Evolutionary conservation across 2,329 filamentous ascomycete species (phyloP), one percentile per base, ranked within the genome.

Genomic region (Blumeriella jaapii): DNA sequence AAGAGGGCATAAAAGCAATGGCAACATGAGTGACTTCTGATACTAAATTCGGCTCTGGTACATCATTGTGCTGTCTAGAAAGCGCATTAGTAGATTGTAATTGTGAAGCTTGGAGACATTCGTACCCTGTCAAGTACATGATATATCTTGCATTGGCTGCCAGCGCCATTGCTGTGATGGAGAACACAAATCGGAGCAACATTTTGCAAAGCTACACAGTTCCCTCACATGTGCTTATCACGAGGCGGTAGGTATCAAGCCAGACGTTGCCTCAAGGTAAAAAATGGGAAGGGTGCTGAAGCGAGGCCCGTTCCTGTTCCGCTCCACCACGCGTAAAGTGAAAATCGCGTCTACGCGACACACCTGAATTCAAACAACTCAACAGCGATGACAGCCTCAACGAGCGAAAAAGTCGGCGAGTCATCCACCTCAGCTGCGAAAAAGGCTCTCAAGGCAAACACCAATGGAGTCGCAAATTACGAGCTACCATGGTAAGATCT

Each of bases 401-500:
- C 54, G 25, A 41, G 38, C 9, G 44, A 47, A 44, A 45, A 50
- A 35, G 69, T 51, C 62, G 74, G 74, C 56, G 74, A 79, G 50
- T 76, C 74, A 4, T 77, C 74, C 11, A 54, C 46, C 4, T 63
- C 72, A 25, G 71, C 68, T 14, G 62, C 67, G 29, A 78, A 75
- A 51, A 69, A 71, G 47, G 66, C 64, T 2, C 51, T 74, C 27
- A 64, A 64, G 13, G 57, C 65, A 4, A 63, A 62, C 15, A 56
- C 68, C 3, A 72, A 66, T 46, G 68, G 65, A 30, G 60, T 61
- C 13, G 44, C 64, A 7, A 73, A 64, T 47, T 87, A 86, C 50
- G 83, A 91, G 59, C 65, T 91, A 38, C 83, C 83, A 61, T 91
- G 82, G 82, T 85, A 64, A 28, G 41, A 25, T 15, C 23, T 20